phyloP scores from a whole-genome alignment of 805 yeast genomes.

The Candida nitratophila region DNA sequence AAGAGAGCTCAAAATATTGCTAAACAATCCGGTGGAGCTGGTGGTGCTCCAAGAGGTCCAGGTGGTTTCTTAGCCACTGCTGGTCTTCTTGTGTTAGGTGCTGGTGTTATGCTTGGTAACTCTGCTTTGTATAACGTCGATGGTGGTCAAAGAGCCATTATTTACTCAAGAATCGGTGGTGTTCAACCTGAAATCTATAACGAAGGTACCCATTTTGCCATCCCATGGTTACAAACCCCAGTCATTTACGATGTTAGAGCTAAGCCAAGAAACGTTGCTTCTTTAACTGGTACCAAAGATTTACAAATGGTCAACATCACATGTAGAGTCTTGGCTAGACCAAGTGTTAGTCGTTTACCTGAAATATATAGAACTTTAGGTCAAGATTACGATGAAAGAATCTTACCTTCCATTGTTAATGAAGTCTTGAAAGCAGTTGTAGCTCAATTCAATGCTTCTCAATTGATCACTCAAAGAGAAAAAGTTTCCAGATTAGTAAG shows the following conservation, averaged over 20 bases:
- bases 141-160: slow-evolving; percentile 98
- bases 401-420: slow-evolving; percentile 94
- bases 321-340: slow-evolving; percentile 94
- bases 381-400: slow-evolving; percentile 92
- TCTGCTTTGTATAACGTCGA: slow-evolving; percentile 77
- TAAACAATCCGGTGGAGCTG: slow-evolving; percentile 20
- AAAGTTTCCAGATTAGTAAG: slow-evolving; percentile 86
- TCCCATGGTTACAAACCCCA: slow-evolving; percentile 95
- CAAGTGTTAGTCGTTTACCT: slow-evolving; percentile 73
- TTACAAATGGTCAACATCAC: slow-evolving; percentile 98
- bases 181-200: slow-evolving; percentile 73
- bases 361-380: slow-evolving; percentile 88
- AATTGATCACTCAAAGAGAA: slow-evolving; percentile 98
- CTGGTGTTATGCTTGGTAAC: slow-evolving; percentile 46
- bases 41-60: slow-evolving; percentile 29
- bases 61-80: slow-evolving; percentile 58
- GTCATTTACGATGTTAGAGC: slow-evolving; percentile 92
- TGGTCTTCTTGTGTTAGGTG: slow-evolving; percentile 52
- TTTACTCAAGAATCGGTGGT: slow-evolving; percentile 84
- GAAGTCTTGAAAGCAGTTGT: slow-evolving; percentile 95
- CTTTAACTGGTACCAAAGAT: slow-evolving; percentile 96
- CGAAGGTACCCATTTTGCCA: slow-evolving; percentile 92
- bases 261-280: slow-evolving; percentile 92
- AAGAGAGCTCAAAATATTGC: slow-evolving; percentile 36
- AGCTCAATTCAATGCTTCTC: slow-evolving; percentile 98